These are phyloP conservation scores for Prunus armeniaca DNA, from an alignment of 306 rosid species.

Conservation along the genomic window DNA sequence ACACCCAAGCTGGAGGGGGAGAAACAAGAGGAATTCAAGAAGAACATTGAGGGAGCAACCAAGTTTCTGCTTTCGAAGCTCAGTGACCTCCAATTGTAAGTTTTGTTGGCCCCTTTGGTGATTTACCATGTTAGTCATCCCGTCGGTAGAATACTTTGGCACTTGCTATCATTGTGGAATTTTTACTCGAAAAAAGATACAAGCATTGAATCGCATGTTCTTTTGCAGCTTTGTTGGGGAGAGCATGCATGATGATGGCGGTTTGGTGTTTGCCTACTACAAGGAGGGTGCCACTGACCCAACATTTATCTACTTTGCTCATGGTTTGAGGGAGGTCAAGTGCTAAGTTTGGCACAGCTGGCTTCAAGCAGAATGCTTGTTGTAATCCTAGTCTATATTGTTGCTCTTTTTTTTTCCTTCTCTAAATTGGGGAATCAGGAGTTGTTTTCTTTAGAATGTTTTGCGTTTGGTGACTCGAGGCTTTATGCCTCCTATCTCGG, in stretches of 20 bases:
- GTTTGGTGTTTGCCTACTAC: slow-evolving; percentile 85
- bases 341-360: slow-evolving; percentile 36
- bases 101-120: not conserved
- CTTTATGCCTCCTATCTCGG: slow-evolving; percentile 10
- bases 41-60: slow-evolving; percentile 69
- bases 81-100: slow-evolving; percentile 77
- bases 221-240: slow-evolving; percentile 88
- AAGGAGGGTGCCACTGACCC: slow-evolving; percentile 92
- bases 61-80: slow-evolving; percentile 65
- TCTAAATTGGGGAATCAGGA: slow-evolving; percentile 2
- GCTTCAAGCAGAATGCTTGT: slow-evolving; percentile 22
- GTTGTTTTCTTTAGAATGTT: slow-evolving; percentile 1
- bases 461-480: slow-evolving; percentile 3
- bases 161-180: not conserved
- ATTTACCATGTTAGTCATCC: not conserved
- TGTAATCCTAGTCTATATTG: slow-evolving; percentile 21
- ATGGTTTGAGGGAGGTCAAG: slow-evolving; percentile 90
- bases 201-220: not conserved
- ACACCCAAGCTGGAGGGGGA: slow-evolving; percentile 55
- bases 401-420: slow-evolving; percentile 18
- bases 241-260: slow-evolving; percentile 79
- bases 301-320: slow-evolving; percentile 70
- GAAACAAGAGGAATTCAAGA: slow-evolving; percentile 52
- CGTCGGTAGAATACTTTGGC: too few species aligned
- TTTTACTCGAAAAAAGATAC: not conserved